Conservation (phyloP, 495 filamentous ascomycete species). For the Annulohypoxylon bovei region DNA sequence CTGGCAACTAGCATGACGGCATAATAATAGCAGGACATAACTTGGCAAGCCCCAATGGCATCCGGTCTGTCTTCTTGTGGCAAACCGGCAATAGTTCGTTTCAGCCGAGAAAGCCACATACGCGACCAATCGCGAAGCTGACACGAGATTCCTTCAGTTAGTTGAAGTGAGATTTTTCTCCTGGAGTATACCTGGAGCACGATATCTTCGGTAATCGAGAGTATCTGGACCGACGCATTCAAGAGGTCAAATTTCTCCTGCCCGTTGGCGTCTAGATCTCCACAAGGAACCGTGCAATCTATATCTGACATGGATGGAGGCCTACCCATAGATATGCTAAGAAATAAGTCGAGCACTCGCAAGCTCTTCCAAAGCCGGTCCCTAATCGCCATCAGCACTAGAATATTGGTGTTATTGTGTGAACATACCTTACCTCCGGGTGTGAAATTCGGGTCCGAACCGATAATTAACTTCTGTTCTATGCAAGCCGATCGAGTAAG, state of each 20-base stretch:
- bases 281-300: constrained; percentile 62
- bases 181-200: constrained; percentile 57
- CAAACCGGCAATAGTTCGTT: constrained; percentile 39
- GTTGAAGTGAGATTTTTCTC: constrained; percentile 55
- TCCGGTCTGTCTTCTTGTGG: constrained; percentile 25
- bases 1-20: constrained; percentile 58
- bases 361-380: constrained; percentile 71
- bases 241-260: constrained; percentile 52
- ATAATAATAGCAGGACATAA: constrained; percentile 57
- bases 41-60: constrained; percentile 54
- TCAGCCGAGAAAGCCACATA: constrained; percentile 51
- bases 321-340: constrained; percentile 68
- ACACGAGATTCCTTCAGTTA: constrained; percentile 58
- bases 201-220: constrained; percentile 54
- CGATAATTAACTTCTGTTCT: constrained; percentile 68
- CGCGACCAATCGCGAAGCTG: constrained; percentile 58
- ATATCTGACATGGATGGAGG: constrained; percentile 68
- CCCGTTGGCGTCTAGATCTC: constrained; percentile 40
- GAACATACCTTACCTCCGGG: constrained; percentile 42
- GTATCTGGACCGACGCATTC: constrained; percentile 57
- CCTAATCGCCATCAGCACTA: constrained; percentile 44
- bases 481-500: constrained; percentile 69
- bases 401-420: neutral
- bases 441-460: constrained; percentile 61
- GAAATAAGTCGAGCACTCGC: constrained; percentile 68